Conservation (phyloP, 345 rosid genomes). For the Citrus cavaleriei region DNA sequence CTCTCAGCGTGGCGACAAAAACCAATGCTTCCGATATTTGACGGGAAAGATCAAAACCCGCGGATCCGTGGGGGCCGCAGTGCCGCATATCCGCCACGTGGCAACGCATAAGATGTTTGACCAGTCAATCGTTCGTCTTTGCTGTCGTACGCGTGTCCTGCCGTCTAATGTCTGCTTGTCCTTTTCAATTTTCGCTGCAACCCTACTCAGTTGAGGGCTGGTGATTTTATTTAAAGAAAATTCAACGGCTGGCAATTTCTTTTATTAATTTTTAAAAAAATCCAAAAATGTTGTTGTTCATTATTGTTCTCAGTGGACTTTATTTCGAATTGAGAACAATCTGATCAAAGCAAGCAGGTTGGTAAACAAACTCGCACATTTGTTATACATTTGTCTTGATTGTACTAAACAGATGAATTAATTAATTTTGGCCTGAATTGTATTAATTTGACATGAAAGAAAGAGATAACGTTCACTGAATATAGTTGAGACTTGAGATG, state of each 20-base stretch:
- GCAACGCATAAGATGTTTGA: not conserved
- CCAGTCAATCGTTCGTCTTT: not conserved
- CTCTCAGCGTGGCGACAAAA: not conserved
- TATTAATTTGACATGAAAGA: not conserved
- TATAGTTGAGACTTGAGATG: not conserved
- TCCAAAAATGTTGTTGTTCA: no score
- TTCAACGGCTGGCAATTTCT: not conserved
- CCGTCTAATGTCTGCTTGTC: not conserved
- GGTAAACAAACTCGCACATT: not conserved
- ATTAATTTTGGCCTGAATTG: not conserved
- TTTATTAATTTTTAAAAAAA: no score
- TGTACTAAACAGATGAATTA: no score
- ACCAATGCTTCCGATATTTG: not conserved
- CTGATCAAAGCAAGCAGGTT: no score
- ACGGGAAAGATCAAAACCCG: not conserved
- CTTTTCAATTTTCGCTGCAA: not conserved
- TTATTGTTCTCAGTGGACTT: not conserved
- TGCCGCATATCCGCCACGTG: not conserved
- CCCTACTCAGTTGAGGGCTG: not conserved
- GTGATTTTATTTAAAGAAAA: not conserved
- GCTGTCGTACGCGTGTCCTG: not conserved
- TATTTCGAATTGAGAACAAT: not conserved
- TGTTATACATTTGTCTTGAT: not conserved
- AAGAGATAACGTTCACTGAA: not conserved
- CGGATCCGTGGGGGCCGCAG: not conserved